These are phyloP conservation scores for Apiospora marii DNA, from an alignment of 2,329 filamentous ascomycete species.

Conservation along the genomic window DNA sequence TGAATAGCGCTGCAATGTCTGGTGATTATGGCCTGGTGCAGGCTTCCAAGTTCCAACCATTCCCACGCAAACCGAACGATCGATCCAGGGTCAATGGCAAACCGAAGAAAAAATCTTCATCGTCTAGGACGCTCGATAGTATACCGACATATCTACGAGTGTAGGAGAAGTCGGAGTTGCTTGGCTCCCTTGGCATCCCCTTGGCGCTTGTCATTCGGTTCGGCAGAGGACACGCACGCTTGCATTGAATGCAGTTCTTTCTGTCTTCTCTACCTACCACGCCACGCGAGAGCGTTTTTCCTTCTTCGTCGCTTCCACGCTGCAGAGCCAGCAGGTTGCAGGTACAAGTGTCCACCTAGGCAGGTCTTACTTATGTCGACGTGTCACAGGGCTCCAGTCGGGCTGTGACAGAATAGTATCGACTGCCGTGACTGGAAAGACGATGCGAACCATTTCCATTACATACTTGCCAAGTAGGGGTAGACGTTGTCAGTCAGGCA, in stretches of 20 bases:
- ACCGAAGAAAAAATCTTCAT: background rate
- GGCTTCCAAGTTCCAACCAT: background rate
- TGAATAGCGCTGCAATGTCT: background rate
- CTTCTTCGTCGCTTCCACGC: background rate
- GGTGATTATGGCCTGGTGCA: conserved; percentile 10
- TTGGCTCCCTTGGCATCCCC: background rate
- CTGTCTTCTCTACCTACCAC: background rate
- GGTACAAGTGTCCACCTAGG: background rate
- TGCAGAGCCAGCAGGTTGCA: background rate
- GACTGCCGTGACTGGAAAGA: conserved; percentile 7
- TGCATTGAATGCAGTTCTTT: background rate
- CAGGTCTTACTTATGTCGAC: background rate
- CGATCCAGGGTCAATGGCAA: conserved; percentile 6
- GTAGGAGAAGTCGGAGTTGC: background rate
- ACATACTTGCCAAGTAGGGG: background rate
- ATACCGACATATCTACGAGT: conserved; percentile 12
- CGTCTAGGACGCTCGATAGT: background rate
- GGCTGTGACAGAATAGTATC: conserved; percentile 9
- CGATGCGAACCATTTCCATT: conserved; percentile 8
- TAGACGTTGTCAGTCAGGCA: background rate
- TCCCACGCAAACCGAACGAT: conserved; percentile 14
- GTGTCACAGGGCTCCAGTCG: conserved; percentile 14
- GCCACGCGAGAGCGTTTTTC: background rate
- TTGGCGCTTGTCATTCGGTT: background rate
- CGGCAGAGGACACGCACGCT: background rate